These are phyloP conservation scores for Cicer bijugum DNA, from an alignment of 306 rosid species.

Conservation along the genomic window DNA sequence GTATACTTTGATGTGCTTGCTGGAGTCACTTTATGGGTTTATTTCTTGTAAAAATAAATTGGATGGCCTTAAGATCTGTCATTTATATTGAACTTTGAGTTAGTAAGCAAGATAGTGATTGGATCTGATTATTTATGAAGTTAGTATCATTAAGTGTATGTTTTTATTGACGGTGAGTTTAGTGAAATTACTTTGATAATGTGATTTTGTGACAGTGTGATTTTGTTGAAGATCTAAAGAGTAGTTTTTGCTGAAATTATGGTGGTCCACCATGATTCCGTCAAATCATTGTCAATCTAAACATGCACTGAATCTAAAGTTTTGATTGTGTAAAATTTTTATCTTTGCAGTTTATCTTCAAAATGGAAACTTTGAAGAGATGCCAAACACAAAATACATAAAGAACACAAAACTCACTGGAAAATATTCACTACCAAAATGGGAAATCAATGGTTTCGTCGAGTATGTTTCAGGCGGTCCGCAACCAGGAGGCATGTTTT, in stretches of 20 bases:
- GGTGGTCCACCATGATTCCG: too few species aligned
- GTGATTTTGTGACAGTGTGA: too few species aligned
- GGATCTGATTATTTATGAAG: slow-evolving; percentile 22
- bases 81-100: neutral
- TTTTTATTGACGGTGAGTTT: too few species aligned
- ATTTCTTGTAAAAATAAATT: neutral
- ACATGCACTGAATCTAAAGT: neutral
- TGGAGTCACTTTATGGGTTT: slow-evolving; percentile 20
- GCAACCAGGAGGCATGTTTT: slow-evolving; percentile 93
- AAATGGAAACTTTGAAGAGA: slow-evolving; percentile 89
- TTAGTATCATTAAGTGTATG: neutral
- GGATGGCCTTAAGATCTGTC: slow-evolving; percentile 32
- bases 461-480: slow-evolving; percentile 92
- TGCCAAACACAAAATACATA: slow-evolving; percentile 61
- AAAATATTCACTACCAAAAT: slow-evolving; percentile 71
- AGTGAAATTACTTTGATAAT: too few species aligned
- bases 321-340: neutral
- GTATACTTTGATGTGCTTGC: slow-evolving; percentile 25
- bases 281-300: too few species aligned
- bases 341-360: slow-evolving; percentile 60
- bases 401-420: slow-evolving; percentile 72
- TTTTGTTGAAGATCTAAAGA: too few species aligned
- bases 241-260: too few species aligned
- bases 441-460: slow-evolving; percentile 87
- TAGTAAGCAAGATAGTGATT: slow-evolving; percentile 7